Conservation (phyloP, 805 yeast genomes). For the Millerozyma acaciae region DNA sequence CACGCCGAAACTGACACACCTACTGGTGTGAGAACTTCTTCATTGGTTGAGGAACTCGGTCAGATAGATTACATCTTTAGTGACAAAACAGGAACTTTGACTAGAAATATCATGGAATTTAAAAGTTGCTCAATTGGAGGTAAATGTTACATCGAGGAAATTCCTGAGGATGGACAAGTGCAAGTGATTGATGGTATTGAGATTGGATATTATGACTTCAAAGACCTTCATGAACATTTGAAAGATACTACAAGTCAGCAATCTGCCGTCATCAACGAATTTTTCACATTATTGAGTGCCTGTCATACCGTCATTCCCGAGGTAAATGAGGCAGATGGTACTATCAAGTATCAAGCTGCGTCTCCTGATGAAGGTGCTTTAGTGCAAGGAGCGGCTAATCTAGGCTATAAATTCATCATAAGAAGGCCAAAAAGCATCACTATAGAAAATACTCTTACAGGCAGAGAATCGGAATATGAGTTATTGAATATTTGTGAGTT, state of each 20-base stretch:
- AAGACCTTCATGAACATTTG: conserved; percentile 50
- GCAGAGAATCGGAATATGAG: conserved; percentile 55
- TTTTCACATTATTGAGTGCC: conserved; percentile 78
- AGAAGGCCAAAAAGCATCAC: conserved; percentile 83
- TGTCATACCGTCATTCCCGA: conserved; percentile 99
- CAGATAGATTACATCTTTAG: conserved; percentile 95
- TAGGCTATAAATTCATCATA: conserved; percentile 80
- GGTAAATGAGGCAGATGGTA: conserved; percentile 49
- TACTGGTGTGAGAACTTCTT: conserved; percentile 90
- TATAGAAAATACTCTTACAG: conserved; percentile 50
- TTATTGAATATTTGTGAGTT: conserved; percentile 90
- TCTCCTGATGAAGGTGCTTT: conserved; percentile 99
- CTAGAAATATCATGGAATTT: conserved; percentile 95
- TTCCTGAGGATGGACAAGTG: conserved; percentile 86
- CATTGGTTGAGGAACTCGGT: conserved; percentile 94
- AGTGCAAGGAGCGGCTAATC: conserved; percentile 90
- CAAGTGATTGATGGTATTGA: conserved; percentile 73
- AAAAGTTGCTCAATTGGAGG: conserved; percentile 93
- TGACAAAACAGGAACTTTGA: conserved; percentile 96
- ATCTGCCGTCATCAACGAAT: conserved; percentile 58
- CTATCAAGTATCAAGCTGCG: conserved; percentile 93
- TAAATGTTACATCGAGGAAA: conserved; percentile 75
- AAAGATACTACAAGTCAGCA: conserved; percentile 43
- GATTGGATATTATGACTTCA: conserved; percentile 72
- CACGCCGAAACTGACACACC: conserved; percentile 87